Percentiles rank a stretch among this genome's conserved stretches.
Conservation (phyloP, 495 filamentous ascomycete genomes). For the Ramalina intermedia region DNA sequence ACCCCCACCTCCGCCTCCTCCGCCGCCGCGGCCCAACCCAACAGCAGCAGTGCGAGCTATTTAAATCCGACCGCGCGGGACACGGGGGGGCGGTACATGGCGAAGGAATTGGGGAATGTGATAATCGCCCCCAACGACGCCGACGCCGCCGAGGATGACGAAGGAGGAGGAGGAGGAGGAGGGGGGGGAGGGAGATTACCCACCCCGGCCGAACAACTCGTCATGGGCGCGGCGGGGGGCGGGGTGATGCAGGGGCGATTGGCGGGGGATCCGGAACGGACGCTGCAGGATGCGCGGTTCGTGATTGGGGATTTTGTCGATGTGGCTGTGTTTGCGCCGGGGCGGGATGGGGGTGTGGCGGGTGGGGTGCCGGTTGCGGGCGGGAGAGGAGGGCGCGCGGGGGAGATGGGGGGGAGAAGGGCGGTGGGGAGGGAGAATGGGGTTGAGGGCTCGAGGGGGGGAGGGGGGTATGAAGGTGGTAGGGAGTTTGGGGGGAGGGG, state of each 20-base stretch:
- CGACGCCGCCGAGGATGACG: not conserved
- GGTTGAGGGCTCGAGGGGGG: constrained; percentile 24
- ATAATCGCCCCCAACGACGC: constrained; percentile 30
- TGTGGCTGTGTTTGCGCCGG: constrained; percentile 14
- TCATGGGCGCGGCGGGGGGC: not conserved
- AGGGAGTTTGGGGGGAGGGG: constrained; percentile 19
- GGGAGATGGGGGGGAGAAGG: constrained; percentile 34
- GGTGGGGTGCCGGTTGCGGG: constrained; percentile 47
- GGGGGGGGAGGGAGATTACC: constrained; percentile 26
- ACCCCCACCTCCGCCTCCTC: too few relatives aligned
- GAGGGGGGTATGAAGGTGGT: constrained; percentile 28
- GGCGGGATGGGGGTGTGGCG: constrained; percentile 58
- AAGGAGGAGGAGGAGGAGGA: constrained; percentile 15
- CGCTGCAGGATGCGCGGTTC: constrained; percentile 55
- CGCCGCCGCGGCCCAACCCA: too few relatives aligned
- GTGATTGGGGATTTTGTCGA: constrained; percentile 74
- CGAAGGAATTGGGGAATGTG: constrained; percentile 70
- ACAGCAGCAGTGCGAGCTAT: too few relatives aligned
- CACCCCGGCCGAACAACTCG: too few relatives aligned
- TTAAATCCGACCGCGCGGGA: too few relatives aligned
- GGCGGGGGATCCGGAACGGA: constrained; percentile 49
- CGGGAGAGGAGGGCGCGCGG: constrained; percentile 33
- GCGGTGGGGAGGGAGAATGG: constrained; percentile 46
- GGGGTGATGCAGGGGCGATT: constrained; percentile 22
- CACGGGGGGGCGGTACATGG: constrained; percentile 43